Conservation (phyloP, 495 filamentous ascomycete genomes). For the Aspergillus ellipticus region DNA sequence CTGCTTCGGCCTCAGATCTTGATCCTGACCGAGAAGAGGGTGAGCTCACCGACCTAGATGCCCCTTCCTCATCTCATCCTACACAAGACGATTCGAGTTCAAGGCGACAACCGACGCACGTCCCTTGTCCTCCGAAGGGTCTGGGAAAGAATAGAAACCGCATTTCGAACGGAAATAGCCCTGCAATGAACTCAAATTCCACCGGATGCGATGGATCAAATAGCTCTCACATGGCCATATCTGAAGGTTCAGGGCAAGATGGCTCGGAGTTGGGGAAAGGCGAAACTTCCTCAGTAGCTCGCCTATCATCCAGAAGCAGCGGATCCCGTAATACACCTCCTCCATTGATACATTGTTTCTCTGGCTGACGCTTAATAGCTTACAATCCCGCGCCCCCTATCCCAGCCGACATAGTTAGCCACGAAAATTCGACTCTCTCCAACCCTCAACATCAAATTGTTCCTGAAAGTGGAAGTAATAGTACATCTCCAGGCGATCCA, state of each 20-base stretch:
- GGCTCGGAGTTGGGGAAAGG: slow-evolving; percentile 26
- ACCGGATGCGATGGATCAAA: neutral
- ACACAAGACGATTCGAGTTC: neutral
- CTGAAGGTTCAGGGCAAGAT: neutral
- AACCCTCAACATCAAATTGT: neutral
- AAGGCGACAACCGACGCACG: neutral
- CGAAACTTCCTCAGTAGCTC: slow-evolving; percentile 25
- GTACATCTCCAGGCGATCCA: neutral
- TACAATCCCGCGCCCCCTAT: slow-evolving; percentile 37
- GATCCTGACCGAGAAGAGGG: slow-evolving; percentile 60
- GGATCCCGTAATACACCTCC: slow-evolving; percentile 34
- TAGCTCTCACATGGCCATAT: neutral
- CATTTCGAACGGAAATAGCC: neutral
- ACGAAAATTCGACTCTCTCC: neutral
- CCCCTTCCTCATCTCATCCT: slow-evolving; percentile 29
- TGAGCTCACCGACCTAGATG: slow-evolving; percentile 67
- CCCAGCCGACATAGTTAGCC: neutral
- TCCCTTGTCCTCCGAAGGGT: neutral
- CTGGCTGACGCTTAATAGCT: slow-evolving; percentile 28
- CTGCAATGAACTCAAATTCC: neutral
- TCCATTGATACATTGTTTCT: neutral
- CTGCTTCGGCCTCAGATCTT: neutral
- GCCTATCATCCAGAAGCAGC: slow-evolving; percentile 27
- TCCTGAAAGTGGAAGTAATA: neutral
- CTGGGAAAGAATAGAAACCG: neutral